Evolutionary conservation across 192 early-diverging fungal genomes (phyloP), one percentile per base, ranked within the genome.

Genomic region (Helicostylum pulchrum): DNA sequence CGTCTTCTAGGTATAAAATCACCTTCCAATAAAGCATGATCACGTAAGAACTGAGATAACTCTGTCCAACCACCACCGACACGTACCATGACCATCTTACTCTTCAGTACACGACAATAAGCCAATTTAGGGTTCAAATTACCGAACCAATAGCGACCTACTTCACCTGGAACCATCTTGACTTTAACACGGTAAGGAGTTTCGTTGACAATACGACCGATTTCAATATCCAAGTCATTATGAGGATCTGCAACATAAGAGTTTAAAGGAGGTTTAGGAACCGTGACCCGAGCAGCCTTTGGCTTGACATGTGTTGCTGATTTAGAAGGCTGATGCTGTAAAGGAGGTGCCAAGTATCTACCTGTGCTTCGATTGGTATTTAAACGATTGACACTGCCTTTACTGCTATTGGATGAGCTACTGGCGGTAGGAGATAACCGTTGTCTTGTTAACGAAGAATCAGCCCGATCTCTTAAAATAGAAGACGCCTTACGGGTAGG

Each of bases 61-160:
- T 73, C 71, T 0, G 66, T 58, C 71, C 71, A 73, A 19, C 71
- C 85, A 51, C 85, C 85, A 51, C 85, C 85, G 14, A 87, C 85
- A 61, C 85, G 72, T 26, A 87, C 85, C 85, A 87, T 87, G 21
- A 87, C 85, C 78, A 82, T 80, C 15, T 79, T 75, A 62, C 84
- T 81, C 50, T 78, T 70, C 54, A 87, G 60, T 30, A 86, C 80
- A 56, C 85, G 85, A 54, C 85, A 87, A 62, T 86, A 86, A 36
- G 75, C 78, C n/a, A 87, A 63, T 45, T 83, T 86, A 26, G 85
- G 85, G 49, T 84, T 80, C n/a, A 77, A 65, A 52, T 87, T 83
- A 50, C 85, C 85, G 77, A 87, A 87, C 77, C 81, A 79, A 64
- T 87, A 87, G 20, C 82, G 75, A 54, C 84, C 84, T 14, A 81